Evolutionary conservation across 805 yeast genomes (phyloP).

Genomic region (Saturnispora quitensis): DNA sequence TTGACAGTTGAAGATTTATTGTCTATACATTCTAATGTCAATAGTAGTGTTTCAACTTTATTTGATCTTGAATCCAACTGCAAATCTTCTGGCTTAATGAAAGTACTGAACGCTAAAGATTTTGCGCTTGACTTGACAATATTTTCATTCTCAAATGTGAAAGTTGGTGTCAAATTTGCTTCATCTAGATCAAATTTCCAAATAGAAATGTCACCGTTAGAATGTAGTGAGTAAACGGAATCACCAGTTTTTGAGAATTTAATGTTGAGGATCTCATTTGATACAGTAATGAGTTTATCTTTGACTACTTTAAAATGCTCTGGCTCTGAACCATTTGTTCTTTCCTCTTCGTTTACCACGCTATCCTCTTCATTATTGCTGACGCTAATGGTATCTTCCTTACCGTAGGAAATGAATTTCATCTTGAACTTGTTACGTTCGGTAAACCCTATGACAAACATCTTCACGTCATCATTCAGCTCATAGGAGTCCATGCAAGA

Average conservation of each 20-base stretch:
- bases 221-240: conserved; percentile 24
- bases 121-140: conserved; percentile 7
- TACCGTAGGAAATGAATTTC: conserved; percentile 23
- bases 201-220: conserved; percentile 25
- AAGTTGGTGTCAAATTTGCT: conserved; percentile 9
- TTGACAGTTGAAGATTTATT: conserved; percentile 18
- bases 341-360: conserved; percentile 24
- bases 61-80: conserved; percentile 17
- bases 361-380: conserved; percentile 19
- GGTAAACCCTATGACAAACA: conserved; percentile 28
- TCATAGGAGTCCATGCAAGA: conserved; percentile 32
- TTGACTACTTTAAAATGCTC: conserved; percentile 27
- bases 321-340: conserved; percentile 23
- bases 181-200: conserved; percentile 17
- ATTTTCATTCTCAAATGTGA: conserved; percentile 8
- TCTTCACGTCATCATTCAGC: conserved; percentile 18
- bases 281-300: conserved; percentile 21
- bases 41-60: conserved; percentile 15
- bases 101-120: conserved; percentile 18
- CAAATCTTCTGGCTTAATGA: conserved; percentile 21
- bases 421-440: conserved; percentile 28
- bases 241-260: conserved; percentile 23
- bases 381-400: not conserved
- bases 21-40: conserved; percentile 17
- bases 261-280: conserved; percentile 19